Conservation (phyloP, 306 rosid species). For the Trifolium repens region DNA sequence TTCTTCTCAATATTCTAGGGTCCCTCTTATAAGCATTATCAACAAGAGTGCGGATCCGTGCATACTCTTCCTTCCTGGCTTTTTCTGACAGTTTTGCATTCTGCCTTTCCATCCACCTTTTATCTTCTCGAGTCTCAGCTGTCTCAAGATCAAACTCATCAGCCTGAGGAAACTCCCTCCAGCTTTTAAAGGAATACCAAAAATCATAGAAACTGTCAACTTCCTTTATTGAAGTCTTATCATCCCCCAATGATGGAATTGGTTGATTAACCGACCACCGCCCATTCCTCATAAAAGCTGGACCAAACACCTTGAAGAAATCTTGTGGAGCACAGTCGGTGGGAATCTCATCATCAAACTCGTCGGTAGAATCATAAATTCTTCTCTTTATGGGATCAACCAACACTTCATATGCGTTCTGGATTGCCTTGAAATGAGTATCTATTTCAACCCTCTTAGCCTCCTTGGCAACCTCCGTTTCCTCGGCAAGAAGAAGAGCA, state of each 20-base stretch:
- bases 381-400: conserved; percentile 86
- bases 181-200: conserved; percentile 93
- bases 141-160: conserved; percentile 97
- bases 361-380: conserved; percentile 96
- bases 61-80: conserved; percentile 94
- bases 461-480: conserved; percentile 80
- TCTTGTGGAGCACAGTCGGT: conserved; percentile 93
- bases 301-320: conserved; percentile 91
- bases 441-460: conserved; percentile 92
- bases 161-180: conserved; percentile 99
- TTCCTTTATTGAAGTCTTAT: conserved; percentile 63
- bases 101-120: conserved; percentile 99
- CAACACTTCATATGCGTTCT: conserved; percentile 88
- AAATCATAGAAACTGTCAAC: conserved; percentile 86
- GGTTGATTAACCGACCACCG: conserved; percentile 92
- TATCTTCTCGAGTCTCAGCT: conserved; percentile 96
- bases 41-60: conserved; percentile 80
- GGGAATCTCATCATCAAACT: conserved; percentile 95
- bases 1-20: conserved; percentile 85
- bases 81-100: conserved; percentile 90
- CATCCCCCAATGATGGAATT: conserved; percentile 83
- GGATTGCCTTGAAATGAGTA: conserved; percentile 82
- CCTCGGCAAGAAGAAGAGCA: conserved; percentile 81
- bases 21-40: conserved; percentile 96
- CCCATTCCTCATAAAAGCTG: conserved; percentile 94